Base-by-base conservation (phyloP, 2,329 filamentous ascomycete genomes). In the Metarhizium rileyi region DNA sequence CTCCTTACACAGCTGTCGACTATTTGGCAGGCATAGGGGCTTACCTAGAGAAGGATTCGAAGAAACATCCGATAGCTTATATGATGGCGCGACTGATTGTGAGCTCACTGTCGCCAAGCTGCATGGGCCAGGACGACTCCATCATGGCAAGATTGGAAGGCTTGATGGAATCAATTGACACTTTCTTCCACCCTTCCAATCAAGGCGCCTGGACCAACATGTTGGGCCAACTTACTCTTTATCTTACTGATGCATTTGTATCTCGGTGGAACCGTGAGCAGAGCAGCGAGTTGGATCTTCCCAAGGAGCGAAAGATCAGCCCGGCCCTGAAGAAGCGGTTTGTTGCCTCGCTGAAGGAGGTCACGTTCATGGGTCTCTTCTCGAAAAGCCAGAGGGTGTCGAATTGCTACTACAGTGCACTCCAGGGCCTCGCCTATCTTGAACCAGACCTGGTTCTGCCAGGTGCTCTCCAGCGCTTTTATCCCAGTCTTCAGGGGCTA, bases 101-200 rank as follows among this genome's bases (percentile, higher is more conserved):
- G 47, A 91, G 91, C 80, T 96, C 90, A 0, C 67, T 98, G 36
- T 97, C 93, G 1, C 91, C 93, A 1, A 74, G 83, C 43, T 93
- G 88, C 60, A 70, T 94, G 45, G 80, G 87, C 40, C 75, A 81
- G n/a, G 76, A 84, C 27, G 84, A 84, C 49, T 97, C 90, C 1
- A 81, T 95, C 41, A 69, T 98, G 59, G 81, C 85, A 30, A 88
- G 87, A 56, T 77, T 98, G 5, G 91, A 98, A 65, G 91, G 88
- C 0, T 74, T 98, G 47, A 86, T 98, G 57, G 87, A 97, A 65
- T 93, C 90, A 3, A 86, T 97, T 44, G 93, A 98, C 66, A 98
- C 93, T 1, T 98, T 98, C 67, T 98, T 96, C 74, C 93, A 98
- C 61, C 93, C 93, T 2, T 98, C 93, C 2, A 98, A 98, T 65